Evolutionary conservation across 2,329 filamentous ascomycete species (phyloP).

Genomic region (Stachybotrys elegans): DNA sequence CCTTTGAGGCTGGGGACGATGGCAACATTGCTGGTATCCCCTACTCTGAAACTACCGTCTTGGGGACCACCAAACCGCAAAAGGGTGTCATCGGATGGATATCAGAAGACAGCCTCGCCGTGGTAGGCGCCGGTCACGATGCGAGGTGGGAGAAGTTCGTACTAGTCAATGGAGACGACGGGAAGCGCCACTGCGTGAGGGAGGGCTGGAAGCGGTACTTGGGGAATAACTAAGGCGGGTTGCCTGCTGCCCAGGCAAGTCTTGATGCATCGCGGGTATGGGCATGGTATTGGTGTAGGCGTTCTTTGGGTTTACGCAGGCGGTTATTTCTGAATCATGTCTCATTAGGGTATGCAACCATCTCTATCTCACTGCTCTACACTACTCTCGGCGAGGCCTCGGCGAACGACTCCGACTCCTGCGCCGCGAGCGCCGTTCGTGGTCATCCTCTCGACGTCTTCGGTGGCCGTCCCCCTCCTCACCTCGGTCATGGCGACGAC

Average conservation of each 20-base stretch:
- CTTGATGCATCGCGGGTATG: too few relatives aligned
- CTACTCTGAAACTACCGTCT: slow-evolving; percentile 37
- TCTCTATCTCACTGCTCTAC: slow-evolving; percentile 9
- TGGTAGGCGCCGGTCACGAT: slow-evolving; percentile 74
- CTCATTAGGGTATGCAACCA: slow-evolving; percentile 18
- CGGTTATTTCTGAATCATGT: slow-evolving; percentile 9
- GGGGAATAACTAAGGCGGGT: slow-evolving; percentile 28
- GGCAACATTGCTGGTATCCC: slow-evolving; percentile 39
- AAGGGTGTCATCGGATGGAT: slow-evolving; percentile 88
- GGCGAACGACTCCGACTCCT: slow-evolving; percentile 42
- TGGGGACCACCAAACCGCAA: slow-evolving; percentile 54
- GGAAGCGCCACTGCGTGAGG: slow-evolving; percentile 59
- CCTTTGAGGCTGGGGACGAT: slow-evolving; percentile 82
- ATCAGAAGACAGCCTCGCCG: slow-evolving; percentile 65
- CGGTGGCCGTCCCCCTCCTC: slow-evolving; percentile 20
- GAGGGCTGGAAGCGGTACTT: slow-evolving; percentile 83
- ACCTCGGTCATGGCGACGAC: slow-evolving; percentile 21
- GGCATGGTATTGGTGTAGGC: too few relatives aligned
- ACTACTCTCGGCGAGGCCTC: slow-evolving; percentile 20
- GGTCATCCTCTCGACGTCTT: slow-evolving; percentile 20
- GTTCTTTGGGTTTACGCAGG: not conserved
- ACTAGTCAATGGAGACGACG: slow-evolving; percentile 62
- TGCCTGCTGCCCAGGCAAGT: too few relatives aligned
- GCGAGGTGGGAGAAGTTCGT: slow-evolving; percentile 86
- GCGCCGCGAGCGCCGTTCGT: slow-evolving; percentile 16